These are phyloP conservation scores for Penicillium sp. DNA, from an alignment of 2,329 filamentous ascomycete genomes.

Conservation along the genomic window DNA sequence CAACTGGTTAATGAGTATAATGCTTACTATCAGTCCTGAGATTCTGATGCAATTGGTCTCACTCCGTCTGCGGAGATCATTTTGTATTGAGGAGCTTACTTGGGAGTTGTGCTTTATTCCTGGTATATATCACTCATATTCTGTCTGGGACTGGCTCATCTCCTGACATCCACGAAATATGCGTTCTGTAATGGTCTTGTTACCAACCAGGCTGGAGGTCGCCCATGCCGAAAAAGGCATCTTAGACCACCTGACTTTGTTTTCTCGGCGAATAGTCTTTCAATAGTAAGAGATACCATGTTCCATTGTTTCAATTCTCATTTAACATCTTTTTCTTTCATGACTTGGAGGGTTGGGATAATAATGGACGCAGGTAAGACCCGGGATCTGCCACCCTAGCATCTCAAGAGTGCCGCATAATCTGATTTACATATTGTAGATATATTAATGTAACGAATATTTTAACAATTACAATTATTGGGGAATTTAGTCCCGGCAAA, in stretches of 20 bases:
- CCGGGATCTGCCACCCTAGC: neutral
- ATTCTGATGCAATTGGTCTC: neutral
- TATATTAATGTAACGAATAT: neutral
- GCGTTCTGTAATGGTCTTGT: slow-evolving; percentile 1
- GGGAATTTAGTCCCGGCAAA: neutral
- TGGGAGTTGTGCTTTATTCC: neutral
- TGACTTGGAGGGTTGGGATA: neutral
- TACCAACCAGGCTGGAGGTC: slow-evolving; percentile 1
- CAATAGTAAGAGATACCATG: slow-evolving; percentile 1
- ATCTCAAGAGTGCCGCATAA: neutral
- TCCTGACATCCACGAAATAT: slow-evolving; percentile 4
- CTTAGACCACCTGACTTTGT: slow-evolving; percentile 1
- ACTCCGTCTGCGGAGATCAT: neutral
- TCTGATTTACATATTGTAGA: neutral
- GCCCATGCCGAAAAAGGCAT: neutral
- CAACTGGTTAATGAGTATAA: slow-evolving; percentile 34
- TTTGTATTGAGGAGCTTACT: neutral
- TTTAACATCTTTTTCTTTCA: neutral
- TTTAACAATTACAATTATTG: neutral
- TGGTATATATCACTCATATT: slow-evolving; percentile 1
- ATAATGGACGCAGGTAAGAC: neutral
- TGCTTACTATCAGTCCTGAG: slow-evolving; percentile 35
- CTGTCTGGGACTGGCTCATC: slow-evolving; percentile 4
- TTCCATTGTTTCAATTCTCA: neutral
- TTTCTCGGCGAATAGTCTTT: neutral